Evolutionary conservation across 1,139 yeast genomes (phyloP), one percentile per base, ranked within the genome.

Genomic region (Candida freyschussii): DNA sequence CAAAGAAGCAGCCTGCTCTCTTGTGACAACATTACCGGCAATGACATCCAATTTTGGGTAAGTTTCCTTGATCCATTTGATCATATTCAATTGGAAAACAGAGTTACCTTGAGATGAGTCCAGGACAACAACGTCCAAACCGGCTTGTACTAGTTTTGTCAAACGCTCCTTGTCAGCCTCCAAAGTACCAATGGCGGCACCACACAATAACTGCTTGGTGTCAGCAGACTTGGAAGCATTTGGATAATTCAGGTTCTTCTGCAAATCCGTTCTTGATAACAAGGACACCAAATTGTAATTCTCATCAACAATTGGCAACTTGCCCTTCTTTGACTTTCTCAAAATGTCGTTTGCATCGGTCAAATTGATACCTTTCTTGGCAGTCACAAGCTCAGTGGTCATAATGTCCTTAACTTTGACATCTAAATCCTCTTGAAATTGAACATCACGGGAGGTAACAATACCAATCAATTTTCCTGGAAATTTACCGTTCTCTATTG

Each of bases 31-130:
- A 60, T 91, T 91, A 73, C 98, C 99, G 43, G 95, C 99, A 63
- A 91, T 78, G 47, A 91, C 85, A 64, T 91, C 78, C 55, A 91
- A 69, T 17, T 80, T 72, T 47, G 95, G 89, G 72, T 62, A 78
- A 36, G 75, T 83, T 48, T 63, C 57, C 69, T 93, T 91, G 65
- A 86, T 83, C 91, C 87, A 86, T 65, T 79, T 72, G 63, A 91
- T 73, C 95, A 91, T 84, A 51, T 91, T 78, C 55, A 89, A 64
- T 72, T 91, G 98, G 84, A 82, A 91, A 50, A 83, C 56, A 34
- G 98, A 91, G 69, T 94, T 84, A 63, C 99, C 99, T 69, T 91
- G 96, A 43, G 96, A 86, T 24, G 97, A 91, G 66, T 93, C 99
- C 46, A 93, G 56, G 39, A 91, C 81, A 44, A 91, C 96, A 48